These are phyloP conservation scores for Epichloe gansuensis DNA, from an alignment of 2,329 filamentous ascomycete species.

Conservation along the genomic window DNA sequence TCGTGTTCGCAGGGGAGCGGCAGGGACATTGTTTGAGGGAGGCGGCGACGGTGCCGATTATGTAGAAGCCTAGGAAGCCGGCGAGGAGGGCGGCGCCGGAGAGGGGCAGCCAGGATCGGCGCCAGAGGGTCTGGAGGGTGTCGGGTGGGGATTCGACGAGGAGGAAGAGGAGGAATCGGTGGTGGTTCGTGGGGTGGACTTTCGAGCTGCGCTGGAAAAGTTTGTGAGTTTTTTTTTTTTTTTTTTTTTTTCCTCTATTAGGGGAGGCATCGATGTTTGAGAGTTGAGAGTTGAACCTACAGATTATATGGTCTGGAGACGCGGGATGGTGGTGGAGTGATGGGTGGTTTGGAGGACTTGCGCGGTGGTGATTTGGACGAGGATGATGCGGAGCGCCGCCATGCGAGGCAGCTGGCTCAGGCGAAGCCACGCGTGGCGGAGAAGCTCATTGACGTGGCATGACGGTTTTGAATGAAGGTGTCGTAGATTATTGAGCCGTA, in stretches of 20 bases:
- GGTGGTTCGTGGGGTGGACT: neutral
- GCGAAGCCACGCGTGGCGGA: constrained; percentile 15
- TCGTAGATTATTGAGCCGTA: no score
- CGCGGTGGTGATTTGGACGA: constrained; percentile 12
- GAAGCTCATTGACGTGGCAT: constrained; percentile 18
- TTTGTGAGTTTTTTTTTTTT: neutral
- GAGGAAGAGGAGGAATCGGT: constrained; percentile 5
- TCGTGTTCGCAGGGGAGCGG: constrained; percentile 19
- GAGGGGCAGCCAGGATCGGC: constrained; percentile 30
- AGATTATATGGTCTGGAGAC: constrained; percentile 18
- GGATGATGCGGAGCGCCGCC: constrained; percentile 21
- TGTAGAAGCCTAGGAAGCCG: constrained; percentile 35
- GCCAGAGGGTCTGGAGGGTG: constrained; percentile 24
- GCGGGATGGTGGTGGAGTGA: constrained; percentile 12
- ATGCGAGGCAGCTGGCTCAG: constrained; percentile 10
- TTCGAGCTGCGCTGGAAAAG: neutral
- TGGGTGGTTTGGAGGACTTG: constrained; percentile 9
- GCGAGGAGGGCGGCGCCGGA: constrained; percentile 34
- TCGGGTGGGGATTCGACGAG: constrained; percentile 16
- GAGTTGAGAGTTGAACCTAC: constrained; percentile 11
- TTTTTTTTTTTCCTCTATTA: neutral
- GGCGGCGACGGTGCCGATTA: constrained; percentile 27
- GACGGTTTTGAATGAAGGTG: neutral
- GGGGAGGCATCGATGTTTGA: neutral
- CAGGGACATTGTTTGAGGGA: constrained; percentile 18